Percentiles rank a stretch among this genome's conserved stretches.
Conservation (phyloP, 1,284 basidiomycete species). For the Schizopora paradoxa region DNA sequence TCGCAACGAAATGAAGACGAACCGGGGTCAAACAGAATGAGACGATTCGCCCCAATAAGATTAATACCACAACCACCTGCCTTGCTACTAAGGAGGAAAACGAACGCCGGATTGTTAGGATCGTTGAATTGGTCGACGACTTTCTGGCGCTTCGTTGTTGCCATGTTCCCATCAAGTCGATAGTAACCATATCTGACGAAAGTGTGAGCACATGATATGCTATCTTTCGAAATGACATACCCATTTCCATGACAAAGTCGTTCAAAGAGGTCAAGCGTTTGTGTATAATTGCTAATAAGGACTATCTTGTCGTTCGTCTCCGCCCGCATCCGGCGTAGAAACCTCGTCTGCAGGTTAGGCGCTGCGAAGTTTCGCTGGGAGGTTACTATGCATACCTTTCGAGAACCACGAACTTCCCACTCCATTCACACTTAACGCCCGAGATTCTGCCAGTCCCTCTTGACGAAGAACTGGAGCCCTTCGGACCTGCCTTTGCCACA, state of each 20-base stretch:
- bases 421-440: conserved; percentile 70
- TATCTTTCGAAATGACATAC: conserved; percentile 45
- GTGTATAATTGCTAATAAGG: conserved; percentile 97
- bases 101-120: conserved; percentile 90
- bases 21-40: conserved; percentile 97
- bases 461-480: conserved; percentile 28
- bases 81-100: conserved; percentile 95
- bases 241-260: conserved; percentile 80
- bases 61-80: conserved; percentile 99
- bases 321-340: conserved; percentile 76
- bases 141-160: conserved; percentile 92
- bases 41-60: conserved; percentile 92
- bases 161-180: conserved; percentile 92
- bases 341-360: conserved; percentile 46
- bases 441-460: conserved; percentile 42
- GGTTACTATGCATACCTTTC: conserved; percentile 58
- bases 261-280: conserved; percentile 94
- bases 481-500: conserved; percentile 44
- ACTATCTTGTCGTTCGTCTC: conserved; percentile 97
- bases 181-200: conserved; percentile 80
- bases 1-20: conserved; percentile 20
- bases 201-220: not conserved
- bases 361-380: not conserved
- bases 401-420: conserved; percentile 92
- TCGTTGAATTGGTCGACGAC: conserved; percentile 98